phyloP scores from a whole-genome alignment of 352 stramenopile species.

The Halophytophthora polymorphica region DNA sequence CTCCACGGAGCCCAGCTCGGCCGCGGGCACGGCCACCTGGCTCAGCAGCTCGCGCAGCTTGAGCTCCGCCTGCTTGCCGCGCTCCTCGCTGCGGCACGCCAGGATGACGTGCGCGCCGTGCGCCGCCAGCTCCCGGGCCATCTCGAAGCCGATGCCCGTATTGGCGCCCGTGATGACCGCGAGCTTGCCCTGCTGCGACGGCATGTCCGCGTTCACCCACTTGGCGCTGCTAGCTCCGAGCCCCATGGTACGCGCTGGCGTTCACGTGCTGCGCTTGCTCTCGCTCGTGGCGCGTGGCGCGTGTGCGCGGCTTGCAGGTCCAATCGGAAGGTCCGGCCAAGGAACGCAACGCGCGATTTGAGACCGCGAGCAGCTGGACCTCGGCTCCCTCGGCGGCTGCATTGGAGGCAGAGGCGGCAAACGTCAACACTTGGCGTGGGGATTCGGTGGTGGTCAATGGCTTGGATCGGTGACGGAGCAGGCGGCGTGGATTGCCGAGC shows the following conservation, averaged over 20 bases:
- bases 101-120: conserved; percentile 72
- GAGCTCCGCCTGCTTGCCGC: conserved; percentile 24
- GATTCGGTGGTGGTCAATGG: no score
- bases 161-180: conserved; percentile 75
- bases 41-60: conserved; percentile 22
- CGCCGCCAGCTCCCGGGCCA: conserved; percentile 43
- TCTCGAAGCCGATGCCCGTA: conserved; percentile 74
- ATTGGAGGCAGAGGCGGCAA: no score
- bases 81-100: conserved; percentile 56
- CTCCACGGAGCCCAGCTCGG: conserved; percentile 39
- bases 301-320: no score
- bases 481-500: no score
- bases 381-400: no score
- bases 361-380: no score
- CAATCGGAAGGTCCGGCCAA: no score
- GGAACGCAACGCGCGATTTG: no score
- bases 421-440: no score
- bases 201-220: conserved; percentile 29
- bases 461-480: no score
- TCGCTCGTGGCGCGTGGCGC: no score
- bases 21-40: not conserved
- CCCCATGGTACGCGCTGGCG: conserved; percentile 6
- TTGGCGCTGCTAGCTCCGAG: conserved; percentile 9
- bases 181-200: conserved; percentile 43
- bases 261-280: no score